phyloP scores from a whole-genome alignment of 805 yeast species.

The Saturnispora halmiae region DNA sequence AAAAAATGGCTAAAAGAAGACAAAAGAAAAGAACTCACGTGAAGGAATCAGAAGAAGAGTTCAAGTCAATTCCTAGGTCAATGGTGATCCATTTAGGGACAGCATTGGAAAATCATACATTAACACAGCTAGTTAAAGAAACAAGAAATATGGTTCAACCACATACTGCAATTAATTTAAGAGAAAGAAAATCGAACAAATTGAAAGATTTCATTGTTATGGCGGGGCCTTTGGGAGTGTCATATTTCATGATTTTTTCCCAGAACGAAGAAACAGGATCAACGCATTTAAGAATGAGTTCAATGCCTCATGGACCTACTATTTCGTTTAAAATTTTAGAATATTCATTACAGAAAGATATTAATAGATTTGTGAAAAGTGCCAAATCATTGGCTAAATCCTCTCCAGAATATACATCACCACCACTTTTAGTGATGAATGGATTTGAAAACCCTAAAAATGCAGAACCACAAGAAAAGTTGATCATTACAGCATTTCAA shows the following conservation, averaged over 20 bases:
- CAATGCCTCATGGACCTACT: conserved; percentile 93
- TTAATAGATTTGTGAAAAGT: conserved; percentile 53
- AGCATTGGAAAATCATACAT: conserved; percentile 66
- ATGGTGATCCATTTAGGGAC: conserved; percentile 86
- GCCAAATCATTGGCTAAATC: conserved; percentile 74
- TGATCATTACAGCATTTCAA: conserved; percentile 83
- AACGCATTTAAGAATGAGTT: conserved; percentile 72
- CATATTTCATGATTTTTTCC: conserved; percentile 79
- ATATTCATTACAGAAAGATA: conserved; percentile 78
- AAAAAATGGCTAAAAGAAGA: conserved; percentile 29
- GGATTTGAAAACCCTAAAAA: conserved; percentile 70
- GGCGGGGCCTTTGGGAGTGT: conserved; percentile 94
- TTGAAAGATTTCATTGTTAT: conserved; percentile 92
- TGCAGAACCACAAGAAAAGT: conserved; percentile 64
- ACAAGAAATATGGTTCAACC: conserved; percentile 91
- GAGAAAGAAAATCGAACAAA: conserved; percentile 80
- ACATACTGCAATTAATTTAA: conserved; percentile 82
- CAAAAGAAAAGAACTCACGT: conserved; percentile 84
- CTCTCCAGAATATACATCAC: conserved; percentile 52
- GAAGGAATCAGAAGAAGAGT: conserved; percentile 52
- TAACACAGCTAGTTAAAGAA: conserved; percentile 79
- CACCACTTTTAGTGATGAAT: conserved; percentile 88
- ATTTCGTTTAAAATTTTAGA: conserved; percentile 67
- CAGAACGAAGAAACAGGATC: conserved; percentile 72
- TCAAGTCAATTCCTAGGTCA: conserved; percentile 73